phyloP scores from a whole-genome alignment of 2,329 filamentous ascomycete species.

The Helotiales sp. region DNA sequence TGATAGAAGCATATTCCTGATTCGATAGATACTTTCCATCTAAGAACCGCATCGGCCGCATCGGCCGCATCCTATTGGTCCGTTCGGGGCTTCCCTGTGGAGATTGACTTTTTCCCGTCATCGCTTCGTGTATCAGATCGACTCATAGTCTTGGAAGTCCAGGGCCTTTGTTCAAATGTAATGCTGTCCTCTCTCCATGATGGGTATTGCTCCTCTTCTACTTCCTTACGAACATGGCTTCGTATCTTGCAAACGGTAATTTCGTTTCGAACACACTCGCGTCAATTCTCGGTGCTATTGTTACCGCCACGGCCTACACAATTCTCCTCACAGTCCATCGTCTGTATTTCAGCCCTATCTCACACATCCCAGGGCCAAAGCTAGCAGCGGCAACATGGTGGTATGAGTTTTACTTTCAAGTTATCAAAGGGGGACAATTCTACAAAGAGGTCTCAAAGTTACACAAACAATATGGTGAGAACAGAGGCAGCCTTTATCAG shows the following conservation, averaged over 20 bases:
- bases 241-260: not conserved
- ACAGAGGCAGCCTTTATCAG: constrained; percentile 28
- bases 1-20: too few relatives aligned
- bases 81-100: too few relatives aligned
- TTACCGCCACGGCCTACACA: not conserved
- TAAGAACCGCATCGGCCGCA: too few relatives aligned
- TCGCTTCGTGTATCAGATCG: too few relatives aligned
- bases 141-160: too few relatives aligned
- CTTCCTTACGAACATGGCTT: not conserved
- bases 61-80: too few relatives aligned
- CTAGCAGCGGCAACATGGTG: constrained; percentile 21
- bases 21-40: too few relatives aligned
- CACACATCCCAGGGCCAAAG: constrained; percentile 26
- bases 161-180: too few relatives aligned
- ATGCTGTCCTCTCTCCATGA: too few relatives aligned
- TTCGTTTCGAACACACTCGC: not conserved
- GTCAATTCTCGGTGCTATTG: not conserved
- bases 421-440: constrained; percentile 15
- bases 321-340: constrained; percentile 12
- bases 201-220: too few relatives aligned
- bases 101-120: too few relatives aligned
- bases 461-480: constrained; percentile 24
- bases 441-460: constrained; percentile 2
- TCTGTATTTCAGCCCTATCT: constrained; percentile 26
- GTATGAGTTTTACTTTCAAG: constrained; percentile 27